Conservation (phyloP, 768 basidiomycete species). For the Melanogaster broomeanus region DNA sequence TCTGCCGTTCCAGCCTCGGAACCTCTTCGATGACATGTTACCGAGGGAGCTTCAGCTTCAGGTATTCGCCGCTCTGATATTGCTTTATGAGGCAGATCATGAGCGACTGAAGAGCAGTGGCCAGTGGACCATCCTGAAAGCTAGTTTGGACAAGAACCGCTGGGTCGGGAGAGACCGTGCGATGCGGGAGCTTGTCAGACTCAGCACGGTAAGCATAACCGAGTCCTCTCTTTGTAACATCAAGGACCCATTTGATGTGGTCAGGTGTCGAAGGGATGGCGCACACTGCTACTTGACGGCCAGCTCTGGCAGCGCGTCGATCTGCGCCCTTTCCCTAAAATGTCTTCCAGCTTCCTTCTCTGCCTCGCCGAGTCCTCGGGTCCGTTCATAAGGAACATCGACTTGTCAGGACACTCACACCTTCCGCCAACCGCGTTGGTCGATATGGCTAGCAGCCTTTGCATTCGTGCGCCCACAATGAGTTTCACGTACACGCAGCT, state of each 20-base stretch:
- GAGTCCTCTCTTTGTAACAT: constrained; percentile 8
- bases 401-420: constrained; percentile 62
- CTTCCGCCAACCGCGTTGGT: constrained; percentile 52
- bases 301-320: constrained; percentile 79
- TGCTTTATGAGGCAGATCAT: constrained; percentile 62
- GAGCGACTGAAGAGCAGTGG: constrained; percentile 42
- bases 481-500: constrained; percentile 61
- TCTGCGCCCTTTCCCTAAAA: constrained; percentile 59
- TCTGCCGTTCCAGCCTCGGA: constrained; percentile 43
- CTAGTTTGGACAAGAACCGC: constrained; percentile 58
- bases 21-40: constrained; percentile 69
- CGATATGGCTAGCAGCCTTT: constrained; percentile 55
- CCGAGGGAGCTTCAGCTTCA: constrained; percentile 71
- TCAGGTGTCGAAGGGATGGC: constrained; percentile 82
- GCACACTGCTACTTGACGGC: constrained; percentile 74
- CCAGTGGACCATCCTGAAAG: constrained; percentile 63
- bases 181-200: constrained; percentile 72
- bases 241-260: constrained; percentile 15
- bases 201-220: constrained; percentile 67
- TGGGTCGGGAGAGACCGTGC: constrained; percentile 81
- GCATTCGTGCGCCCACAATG: constrained; percentile 36
- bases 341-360: constrained; percentile 51
- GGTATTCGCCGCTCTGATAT: constrained; percentile 56
- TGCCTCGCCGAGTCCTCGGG: constrained; percentile 59
- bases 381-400: constrained; percentile 61